A percentile compares a stretch with the other conserved stretches of the same genome.
These are phyloP conservation scores for Penicillium sp. DNA, from an alignment of 2,329 filamentous ascomycete species.

Conservation along the genomic window DNA sequence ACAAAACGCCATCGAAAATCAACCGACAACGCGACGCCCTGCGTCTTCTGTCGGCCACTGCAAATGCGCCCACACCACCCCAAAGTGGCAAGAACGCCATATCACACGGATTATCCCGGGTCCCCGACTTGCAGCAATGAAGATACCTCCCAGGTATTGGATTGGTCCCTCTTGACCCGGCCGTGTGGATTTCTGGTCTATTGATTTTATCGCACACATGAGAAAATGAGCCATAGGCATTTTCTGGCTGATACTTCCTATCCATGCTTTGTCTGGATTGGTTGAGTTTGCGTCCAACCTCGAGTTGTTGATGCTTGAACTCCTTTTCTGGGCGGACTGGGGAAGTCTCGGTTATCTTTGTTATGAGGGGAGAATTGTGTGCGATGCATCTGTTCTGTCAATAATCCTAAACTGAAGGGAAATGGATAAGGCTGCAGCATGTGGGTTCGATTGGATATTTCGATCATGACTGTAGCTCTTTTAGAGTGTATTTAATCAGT, in stretches of 20 bases:
- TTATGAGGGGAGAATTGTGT: conserved; percentile 2
- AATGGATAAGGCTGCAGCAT: conserved; percentile 11
- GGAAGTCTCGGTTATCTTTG: not conserved
- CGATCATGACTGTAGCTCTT: conserved; percentile 3
- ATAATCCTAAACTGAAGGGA: conserved; percentile 1
- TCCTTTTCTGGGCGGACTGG: conserved; percentile 24
- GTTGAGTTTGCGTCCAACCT: conserved; percentile 39
- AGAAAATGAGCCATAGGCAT: conserved; percentile 17
- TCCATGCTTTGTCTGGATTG: conserved; percentile 9
- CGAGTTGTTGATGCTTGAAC: conserved; percentile 36
- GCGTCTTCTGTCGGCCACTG: conserved; percentile 7
- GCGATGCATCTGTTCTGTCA: conserved; percentile 19
- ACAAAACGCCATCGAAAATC: conserved; percentile 13
- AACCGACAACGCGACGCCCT: conserved; percentile 5
- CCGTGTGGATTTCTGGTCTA: conserved; percentile 30
- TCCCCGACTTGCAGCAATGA: conserved; percentile 46
- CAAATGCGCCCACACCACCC: conserved; percentile 15
- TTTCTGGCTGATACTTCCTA: not conserved
- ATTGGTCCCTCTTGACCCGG: conserved; percentile 41
- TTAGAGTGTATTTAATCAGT: not conserved
- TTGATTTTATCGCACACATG: conserved; percentile 17
- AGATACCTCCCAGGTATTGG: conserved; percentile 31
- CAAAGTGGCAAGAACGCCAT: conserved; percentile 24
- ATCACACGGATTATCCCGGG: conserved; percentile 31
- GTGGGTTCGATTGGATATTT: conserved; percentile 16